phyloP scores from a whole-genome alignment of 2,329 filamentous ascomycete species.

The Botrytis tulipae region DNA sequence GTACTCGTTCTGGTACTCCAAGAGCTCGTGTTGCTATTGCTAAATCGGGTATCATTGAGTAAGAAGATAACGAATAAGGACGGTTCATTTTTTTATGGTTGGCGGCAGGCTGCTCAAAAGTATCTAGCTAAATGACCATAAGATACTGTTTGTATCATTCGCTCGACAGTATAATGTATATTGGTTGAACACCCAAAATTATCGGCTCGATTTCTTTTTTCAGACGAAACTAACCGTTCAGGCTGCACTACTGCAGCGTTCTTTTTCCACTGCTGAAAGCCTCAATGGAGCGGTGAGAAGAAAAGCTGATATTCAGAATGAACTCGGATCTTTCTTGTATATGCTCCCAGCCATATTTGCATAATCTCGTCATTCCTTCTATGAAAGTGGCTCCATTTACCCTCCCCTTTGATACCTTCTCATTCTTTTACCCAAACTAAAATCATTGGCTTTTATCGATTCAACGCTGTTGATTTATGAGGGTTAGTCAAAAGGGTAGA shows the following conservation, averaged over 20 bases:
- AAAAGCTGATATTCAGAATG: background rate
- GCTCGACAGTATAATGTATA: background rate
- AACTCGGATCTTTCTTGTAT: background rate
- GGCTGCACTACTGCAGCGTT: background rate
- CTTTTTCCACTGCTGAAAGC: background rate
- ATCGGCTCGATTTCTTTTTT: background rate
- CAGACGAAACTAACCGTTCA: background rate
- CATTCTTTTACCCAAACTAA: background rate
- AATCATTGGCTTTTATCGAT: fast-evolving
- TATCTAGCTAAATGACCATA: background rate
- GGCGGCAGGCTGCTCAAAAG: too few species aligned
- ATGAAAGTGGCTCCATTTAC: background rate
- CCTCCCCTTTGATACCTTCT: background rate
- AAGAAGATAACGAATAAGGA: background rate
- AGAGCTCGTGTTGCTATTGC: slow-evolving; percentile 55
- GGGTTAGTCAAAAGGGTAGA: background rate
- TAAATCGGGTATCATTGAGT: slow-evolving; percentile 44
- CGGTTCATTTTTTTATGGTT: background rate
- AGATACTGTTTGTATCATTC: fast-evolving
- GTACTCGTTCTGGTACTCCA: slow-evolving; percentile 54
- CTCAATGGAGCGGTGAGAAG: background rate
- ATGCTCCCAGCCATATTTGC: background rate
- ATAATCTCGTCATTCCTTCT: background rate
- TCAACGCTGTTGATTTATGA: fast-evolving
- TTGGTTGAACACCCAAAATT: background rate